Conservation (phyloP, 75 land plant species). For the Larix kaempferi region DNA sequence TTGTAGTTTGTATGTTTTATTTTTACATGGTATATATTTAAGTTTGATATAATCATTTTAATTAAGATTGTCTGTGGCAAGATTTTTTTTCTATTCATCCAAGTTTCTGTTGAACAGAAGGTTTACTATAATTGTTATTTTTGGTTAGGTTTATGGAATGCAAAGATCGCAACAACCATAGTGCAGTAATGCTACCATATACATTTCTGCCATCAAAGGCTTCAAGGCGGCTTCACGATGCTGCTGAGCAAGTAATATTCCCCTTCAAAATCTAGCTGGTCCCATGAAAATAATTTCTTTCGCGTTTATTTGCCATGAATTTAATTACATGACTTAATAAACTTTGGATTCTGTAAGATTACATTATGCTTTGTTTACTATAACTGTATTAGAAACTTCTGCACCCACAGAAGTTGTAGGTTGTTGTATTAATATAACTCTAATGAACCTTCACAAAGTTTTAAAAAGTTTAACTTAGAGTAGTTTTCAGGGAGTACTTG, state of each 20-base stretch:
- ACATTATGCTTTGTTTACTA: too few relatives aligned
- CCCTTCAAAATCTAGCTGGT: neutral
- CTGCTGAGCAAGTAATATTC: conserved; percentile 64
- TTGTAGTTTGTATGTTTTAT: neutral
- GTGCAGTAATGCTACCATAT: conserved; percentile 66
- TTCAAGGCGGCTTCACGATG: conserved; percentile 54
- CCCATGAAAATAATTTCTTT: neutral
- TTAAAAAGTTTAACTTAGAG: too few relatives aligned
- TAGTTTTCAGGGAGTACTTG: too few relatives aligned
- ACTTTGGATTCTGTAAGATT: too few relatives aligned
- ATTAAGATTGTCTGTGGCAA: neutral
- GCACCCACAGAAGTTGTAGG: neutral
- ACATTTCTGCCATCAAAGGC: conserved; percentile 89
- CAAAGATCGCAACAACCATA: conserved; percentile 76
- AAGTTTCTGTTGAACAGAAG: neutral
- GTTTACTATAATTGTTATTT: neutral
- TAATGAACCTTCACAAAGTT: too few relatives aligned
- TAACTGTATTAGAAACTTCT: neutral
- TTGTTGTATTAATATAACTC: too few relatives aligned
- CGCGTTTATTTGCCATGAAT: neutral
- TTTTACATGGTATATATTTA: neutral
- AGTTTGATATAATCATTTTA: neutral
- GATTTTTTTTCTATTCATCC: neutral
- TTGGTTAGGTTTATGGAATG: conserved; percentile 85
- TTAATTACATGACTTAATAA: neutral